phyloP scores from a whole-genome alignment of 192 early-diverging fungal species.

The Coemansia sp. region DNA sequence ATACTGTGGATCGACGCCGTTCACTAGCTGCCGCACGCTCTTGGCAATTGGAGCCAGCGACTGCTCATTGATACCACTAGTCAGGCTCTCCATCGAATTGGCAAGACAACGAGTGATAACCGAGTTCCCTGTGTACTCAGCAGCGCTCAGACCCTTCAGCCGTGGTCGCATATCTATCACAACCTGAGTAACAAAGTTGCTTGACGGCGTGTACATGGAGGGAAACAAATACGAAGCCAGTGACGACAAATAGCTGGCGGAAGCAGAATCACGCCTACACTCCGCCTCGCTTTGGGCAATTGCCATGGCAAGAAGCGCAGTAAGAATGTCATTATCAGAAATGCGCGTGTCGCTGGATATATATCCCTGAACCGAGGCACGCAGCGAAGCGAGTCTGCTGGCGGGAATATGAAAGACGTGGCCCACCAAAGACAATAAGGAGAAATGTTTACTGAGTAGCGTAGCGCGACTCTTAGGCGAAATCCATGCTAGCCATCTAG shows the following conservation, averaged over 20 bases:
- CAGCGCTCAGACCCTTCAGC: not conserved
- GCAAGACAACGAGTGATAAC: not conserved
- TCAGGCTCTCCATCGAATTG: not conserved
- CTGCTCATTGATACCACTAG: not conserved
- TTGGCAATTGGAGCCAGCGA: not conserved
- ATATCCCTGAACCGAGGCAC: not conserved
- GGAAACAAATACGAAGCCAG: not conserved
- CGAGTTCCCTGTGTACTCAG: not conserved
- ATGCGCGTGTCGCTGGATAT: not conserved
- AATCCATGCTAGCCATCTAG: too few relatives aligned
- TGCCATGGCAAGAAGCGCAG: not conserved
- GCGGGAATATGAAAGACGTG: constrained; percentile 19
- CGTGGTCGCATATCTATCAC: not conserved
- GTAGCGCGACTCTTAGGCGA: too few relatives aligned
- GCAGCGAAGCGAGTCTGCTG: not conserved
- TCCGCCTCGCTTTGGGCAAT: not conserved
- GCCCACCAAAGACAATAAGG: not conserved
- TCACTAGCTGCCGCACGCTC: not conserved
- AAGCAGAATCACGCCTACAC: not conserved
- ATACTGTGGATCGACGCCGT: not conserved
- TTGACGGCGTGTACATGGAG: too few relatives aligned
- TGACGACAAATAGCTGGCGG: not conserved
- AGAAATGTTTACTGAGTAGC: too few relatives aligned
- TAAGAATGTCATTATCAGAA: too few relatives aligned
- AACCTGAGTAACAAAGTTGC: not conserved